Evolutionary conservation across 805 yeast species (phyloP), one percentile per base, ranked within the genome.

Genomic region (Ogataea zsoltii): DNA sequence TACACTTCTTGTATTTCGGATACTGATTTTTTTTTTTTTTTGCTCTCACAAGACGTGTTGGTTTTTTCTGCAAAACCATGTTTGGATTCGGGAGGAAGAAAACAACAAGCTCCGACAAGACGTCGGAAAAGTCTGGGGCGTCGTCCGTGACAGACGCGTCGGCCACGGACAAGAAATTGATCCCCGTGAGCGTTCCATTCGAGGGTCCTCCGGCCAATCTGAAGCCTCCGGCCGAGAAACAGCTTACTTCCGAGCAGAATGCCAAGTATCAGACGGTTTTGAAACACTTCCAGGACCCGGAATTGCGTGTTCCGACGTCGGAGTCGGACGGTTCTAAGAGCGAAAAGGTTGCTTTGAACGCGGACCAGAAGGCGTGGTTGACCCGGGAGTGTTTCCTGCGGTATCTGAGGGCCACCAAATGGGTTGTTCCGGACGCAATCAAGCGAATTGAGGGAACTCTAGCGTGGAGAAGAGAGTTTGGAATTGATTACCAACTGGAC

Each of bases 391-490:
- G 99, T 63, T 74, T 94, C 46, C 67, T 89, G 58, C 79, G 99
- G 62, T 94, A 94, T 63, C 70, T 92, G 44, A 77, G 97, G 45
- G 99, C 99, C 18, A 86, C 97, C 18, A 92, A 89, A 64, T 94
- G 99, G 99, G 74, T 77, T 25, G 75, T 74, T 1, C 66, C 74
- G 23, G 88, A 84, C 11, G 87, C 95, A 32, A 83, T 82, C 40
- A 76, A 76, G 44, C 79, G 99, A 59, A 72, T 94, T 10, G 85
- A 81, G 53, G 78, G 80, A 17, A 84, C 98, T 0, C 54, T 94
- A 16, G 83, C 88, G 3, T 94, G 99, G 99, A 81, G 99, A 70
- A 81, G 97, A 56, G 92, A 87, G 54, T 91, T 90, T 62, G 97
- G 97, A 18, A 83, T 86, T 29, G 65, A 74, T 33, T 41, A 55